Base-by-base conservation (phyloP, 164 flowering plant genomes). In the Santalum album region DNA sequence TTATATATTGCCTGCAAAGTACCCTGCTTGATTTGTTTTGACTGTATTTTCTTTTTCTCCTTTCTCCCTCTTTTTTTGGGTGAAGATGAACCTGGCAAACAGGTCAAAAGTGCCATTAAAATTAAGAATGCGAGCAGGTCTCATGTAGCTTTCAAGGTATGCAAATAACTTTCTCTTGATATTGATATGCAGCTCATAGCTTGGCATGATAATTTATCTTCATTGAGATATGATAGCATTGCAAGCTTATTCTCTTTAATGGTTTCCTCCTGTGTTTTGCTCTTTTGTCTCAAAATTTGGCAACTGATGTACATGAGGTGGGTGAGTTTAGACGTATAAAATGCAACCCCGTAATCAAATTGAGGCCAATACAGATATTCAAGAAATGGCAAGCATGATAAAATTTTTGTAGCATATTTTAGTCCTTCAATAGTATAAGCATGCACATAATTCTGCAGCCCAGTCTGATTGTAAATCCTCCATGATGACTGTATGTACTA, bases 71-170 rank as follows among this genome's bases (percentile, higher is more conserved):
- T n/a, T n/a, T n/a, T n/a, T n/a, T n/a, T n/a, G n/a, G n/a, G n/a
- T 43, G 15, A 16, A 43, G 47, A 43, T 43, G 47, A 43, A 43
- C 47, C 47, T 3, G 47, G 47, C 19, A 43, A 43, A 19, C 47
- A 43, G 15, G 47, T 14, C 21, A 43, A 16, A 14, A 43, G 47
- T 16, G 47, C 47, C 21, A 43, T 43, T 43, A 17, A 14, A 21
- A 10, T 46, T 12, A 46, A 46, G 12, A 46, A 46, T 21, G 14
- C 22, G 6, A 46, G 49, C 12, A 46, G 25, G 14, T 46, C 49
- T 19, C 5, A 46, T 46, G 49, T 18, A 46, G 49, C 49, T 3
- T 46, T 46, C 49, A 46, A 46, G 49, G 49, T 46, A 12, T 12
- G 9, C 25, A 46, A 36, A 6, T 36, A 6, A 36, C 40, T 36